Percentiles rank a stretch among this genome's conserved stretches.
Evolutionary conservation across 495 filamentous ascomycete genomes (phyloP).

Genomic region (Saxophila tyrrhenica): DNA sequence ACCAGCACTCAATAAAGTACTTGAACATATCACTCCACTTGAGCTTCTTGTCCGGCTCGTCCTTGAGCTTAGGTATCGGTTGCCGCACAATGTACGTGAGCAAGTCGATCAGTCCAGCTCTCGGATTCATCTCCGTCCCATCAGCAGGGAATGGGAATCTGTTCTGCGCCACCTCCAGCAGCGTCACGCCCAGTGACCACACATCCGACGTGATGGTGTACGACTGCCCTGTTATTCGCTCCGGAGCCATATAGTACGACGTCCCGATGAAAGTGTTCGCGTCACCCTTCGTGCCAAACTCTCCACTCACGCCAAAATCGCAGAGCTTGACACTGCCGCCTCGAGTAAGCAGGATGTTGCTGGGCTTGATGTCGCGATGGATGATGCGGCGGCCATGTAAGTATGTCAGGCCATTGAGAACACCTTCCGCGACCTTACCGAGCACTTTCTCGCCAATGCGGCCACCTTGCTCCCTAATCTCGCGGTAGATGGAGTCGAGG

Average conservation of each 20-base stretch:
- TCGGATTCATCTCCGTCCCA: conserved; percentile 79
- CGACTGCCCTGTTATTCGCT: conserved; percentile 90
- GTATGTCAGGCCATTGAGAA: conserved; percentile 88
- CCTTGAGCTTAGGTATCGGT: conserved; percentile 89
- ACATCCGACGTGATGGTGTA: conserved; percentile 99
- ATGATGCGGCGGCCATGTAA: conserved; percentile 96
- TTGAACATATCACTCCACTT: conserved; percentile 94
- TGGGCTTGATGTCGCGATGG: conserved; percentile 97
- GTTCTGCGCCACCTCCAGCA: conserved; percentile 95
- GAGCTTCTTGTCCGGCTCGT: conserved; percentile 61
- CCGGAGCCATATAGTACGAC: conserved; percentile 98
- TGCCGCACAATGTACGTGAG: conserved; percentile 95
- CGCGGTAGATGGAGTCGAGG: conserved; percentile 89
- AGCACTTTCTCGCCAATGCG: conserved; percentile 95
- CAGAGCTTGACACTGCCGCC: conserved; percentile 93
- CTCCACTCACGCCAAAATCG: conserved; percentile 94
- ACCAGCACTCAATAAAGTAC: conserved; percentile 99
- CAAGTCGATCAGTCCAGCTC: conserved; percentile 84
- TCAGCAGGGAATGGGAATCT: conserved; percentile 96
- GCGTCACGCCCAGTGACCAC: conserved; percentile 90
- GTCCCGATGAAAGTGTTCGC: conserved; percentile 99
- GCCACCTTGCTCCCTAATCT: conserved; percentile 88
- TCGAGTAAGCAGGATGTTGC: conserved; percentile 88
- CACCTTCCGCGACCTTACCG: conserved; percentile 95
- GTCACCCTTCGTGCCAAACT: conserved; percentile 96